Percentiles rank a stretch among this genome's conserved stretches.
Evolutionary conservation across 148 eudicot species (phyloP).

Genomic region (Talinum fruticosum): DNA sequence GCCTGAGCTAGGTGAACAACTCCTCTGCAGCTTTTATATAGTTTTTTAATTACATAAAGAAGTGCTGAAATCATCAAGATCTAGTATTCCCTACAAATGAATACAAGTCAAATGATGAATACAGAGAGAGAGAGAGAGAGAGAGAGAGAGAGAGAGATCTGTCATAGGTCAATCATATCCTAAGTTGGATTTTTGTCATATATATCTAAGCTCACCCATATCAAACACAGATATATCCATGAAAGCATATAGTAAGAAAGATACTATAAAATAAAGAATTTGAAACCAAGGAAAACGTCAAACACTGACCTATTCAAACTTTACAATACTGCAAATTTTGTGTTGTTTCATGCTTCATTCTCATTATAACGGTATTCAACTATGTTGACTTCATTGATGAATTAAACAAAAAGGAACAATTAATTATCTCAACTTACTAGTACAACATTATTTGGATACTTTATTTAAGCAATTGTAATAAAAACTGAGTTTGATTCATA

Average conservation of each 20-base stretch:
- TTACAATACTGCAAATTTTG: background rate
- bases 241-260: background rate
- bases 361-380: no score
- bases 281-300: background rate
- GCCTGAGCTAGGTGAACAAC: background rate
- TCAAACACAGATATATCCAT: background rate
- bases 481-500: no score
- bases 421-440: no score
- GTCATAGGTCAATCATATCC: conserved; percentile 1
- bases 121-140: no score
- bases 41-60: no score
- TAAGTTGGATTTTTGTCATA: background rate
- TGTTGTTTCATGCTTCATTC: background rate
- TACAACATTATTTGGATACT: no score
- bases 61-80: conserved; percentile 6
- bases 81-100: no score
- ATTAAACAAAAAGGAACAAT: no score
- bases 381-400: no score
- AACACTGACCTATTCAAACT: background rate
- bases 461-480: no score
- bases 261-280: background rate
- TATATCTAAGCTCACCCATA: background rate
- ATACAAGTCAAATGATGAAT: background rate
- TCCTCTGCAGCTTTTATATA: no score
- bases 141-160: no score